Conservation (phyloP, 2,329 filamentous ascomycete genomes). For the Phyllosticta citribraziliensis region DNA sequence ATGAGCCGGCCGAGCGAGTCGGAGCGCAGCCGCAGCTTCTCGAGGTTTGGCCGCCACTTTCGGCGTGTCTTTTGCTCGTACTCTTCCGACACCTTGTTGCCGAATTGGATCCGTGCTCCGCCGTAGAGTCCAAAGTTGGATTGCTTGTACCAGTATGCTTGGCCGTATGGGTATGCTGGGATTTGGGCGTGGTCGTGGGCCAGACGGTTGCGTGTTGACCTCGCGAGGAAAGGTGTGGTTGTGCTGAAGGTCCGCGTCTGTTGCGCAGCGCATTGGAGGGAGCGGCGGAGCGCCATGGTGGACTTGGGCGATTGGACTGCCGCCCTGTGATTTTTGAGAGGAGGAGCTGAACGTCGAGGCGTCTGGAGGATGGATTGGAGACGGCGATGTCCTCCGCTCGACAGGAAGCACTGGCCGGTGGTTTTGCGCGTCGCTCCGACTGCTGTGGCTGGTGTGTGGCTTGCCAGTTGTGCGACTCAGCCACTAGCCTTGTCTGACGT, state of each 20-base stretch:
- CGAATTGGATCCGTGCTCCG: conserved; percentile 60
- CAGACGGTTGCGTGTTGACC: conserved; percentile 14
- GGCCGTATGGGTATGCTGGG: conserved; percentile 60
- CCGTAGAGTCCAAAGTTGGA: conserved; percentile 68
- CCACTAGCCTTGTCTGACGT: conserved; percentile 1
- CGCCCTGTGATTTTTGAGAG: conserved; percentile 1
- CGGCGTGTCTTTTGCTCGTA: conserved; percentile 62
- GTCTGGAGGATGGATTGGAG: neutral
- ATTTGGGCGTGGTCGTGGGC: conserved; percentile 13
- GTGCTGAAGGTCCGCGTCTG: conserved; percentile 21
- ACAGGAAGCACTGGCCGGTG: neutral
- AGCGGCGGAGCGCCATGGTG: neutral
- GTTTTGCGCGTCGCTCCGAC: neutral
- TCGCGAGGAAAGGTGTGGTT: conserved; percentile 15
- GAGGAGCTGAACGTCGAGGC: neutral
- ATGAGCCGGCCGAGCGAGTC: conserved; percentile 52
- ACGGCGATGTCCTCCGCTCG: neutral
- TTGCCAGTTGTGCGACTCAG: neutral
- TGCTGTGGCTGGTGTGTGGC: neutral
- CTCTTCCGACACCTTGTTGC: conserved; percentile 63
- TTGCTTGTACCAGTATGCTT: conserved; percentile 65
- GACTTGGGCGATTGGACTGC: neutral
- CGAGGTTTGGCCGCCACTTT: conserved; percentile 65
- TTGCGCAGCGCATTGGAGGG: conserved; percentile 1
- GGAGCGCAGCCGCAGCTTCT: conserved; percentile 57